Base-by-base conservation (phyloP, 2,329 filamentous ascomycete species). In the Phaeomoniella chlamydospora region DNA sequence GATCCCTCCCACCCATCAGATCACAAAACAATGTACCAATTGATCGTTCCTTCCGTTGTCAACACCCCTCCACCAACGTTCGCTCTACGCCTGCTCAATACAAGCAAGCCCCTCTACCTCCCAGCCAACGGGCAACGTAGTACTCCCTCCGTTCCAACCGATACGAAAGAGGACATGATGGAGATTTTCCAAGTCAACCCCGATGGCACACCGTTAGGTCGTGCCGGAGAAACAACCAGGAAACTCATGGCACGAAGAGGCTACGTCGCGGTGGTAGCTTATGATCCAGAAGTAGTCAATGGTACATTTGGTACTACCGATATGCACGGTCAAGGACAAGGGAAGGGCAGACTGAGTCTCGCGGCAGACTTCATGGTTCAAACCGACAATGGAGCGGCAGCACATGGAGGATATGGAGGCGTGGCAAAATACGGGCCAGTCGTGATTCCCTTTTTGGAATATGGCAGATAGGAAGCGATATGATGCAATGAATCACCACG, bases 141-240 rank as follows among this genome's bases (percentile, higher is more conserved):
- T 40, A 68, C 70, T 1, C 76, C 85, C 38, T 72, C 74, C 5
- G 50, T 57, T 44, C 77, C 80, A 1, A 80, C 78, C 2, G 90
- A 98, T 55, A 98, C 90, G 33, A 96, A 98, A 59, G 90, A 98
- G 58, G 90, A 98, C 60, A 98, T 98, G 90, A 93, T 98, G 82
- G 90, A 98, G 64, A 92, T 98, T 46, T 98, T 98, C 70, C 85
- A 90, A 50, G 83, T 80, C 5, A 90, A 98, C 49, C 85, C 90
- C 12, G 84, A 79, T 37, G 88, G 90, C n/a, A 67, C 74, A 22
- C 67, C 77, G 1, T 12, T 34, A 4, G 32, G 14, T n/a, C 10
- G 32, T 12, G 32, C n/a, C 11, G 32, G 34, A 13, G 71, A 87
- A 33, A 88, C 94, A 56, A 68, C 87, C 52, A 87, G 87, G 62